These are phyloP conservation scores for Fusarium zealandicum DNA, from an alignment of 2,329 filamentous ascomycete genomes.

Conservation along the genomic window DNA sequence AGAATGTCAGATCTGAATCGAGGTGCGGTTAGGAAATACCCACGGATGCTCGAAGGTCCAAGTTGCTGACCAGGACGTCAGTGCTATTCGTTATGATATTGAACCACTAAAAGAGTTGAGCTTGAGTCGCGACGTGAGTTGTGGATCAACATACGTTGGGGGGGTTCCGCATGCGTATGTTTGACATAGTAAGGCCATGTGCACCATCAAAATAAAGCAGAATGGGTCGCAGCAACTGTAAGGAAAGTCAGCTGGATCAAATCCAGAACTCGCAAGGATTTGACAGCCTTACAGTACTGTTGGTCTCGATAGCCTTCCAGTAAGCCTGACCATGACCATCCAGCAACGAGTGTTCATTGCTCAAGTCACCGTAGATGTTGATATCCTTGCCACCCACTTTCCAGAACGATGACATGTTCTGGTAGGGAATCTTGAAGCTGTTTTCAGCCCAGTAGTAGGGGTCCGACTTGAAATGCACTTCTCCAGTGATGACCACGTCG, in stretches of 20 bases:
- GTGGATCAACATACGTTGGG: slow-evolving; percentile 40
- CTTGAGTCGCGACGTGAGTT: rapidly evolving
- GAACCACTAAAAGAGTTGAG: slow-evolving; percentile 42
- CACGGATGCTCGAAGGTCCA: slow-evolving; percentile 63
- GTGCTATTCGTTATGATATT: slow-evolving; percentile 71
- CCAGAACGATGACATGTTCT: slow-evolving; percentile 62
- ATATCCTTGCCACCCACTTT: slow-evolving; percentile 50
- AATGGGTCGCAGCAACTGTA: slow-evolving; percentile 36
- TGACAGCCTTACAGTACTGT: slow-evolving; percentile 50
- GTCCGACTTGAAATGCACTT: slow-evolving; percentile 69
- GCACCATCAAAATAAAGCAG: slow-evolving; percentile 33
- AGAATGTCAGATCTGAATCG: background rate
- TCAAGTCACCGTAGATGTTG: slow-evolving; percentile 72
- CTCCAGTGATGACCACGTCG: slow-evolving; percentile 64
- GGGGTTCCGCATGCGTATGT: slow-evolving; percentile 67
- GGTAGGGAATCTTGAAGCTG: slow-evolving; percentile 69
- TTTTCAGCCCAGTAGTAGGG: slow-evolving; percentile 73
- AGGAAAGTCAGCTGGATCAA: slow-evolving; percentile 38
- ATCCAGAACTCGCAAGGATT: slow-evolving; percentile 56
- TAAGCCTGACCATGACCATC: slow-evolving; percentile 48
- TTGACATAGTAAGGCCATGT: slow-evolving; percentile 63
- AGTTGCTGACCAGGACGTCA: slow-evolving; percentile 68
- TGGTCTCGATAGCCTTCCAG: slow-evolving; percentile 32
- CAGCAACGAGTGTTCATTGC: slow-evolving; percentile 70
- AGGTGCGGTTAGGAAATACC: background rate